Conservation (phyloP, 2,329 filamentous ascomycete genomes). For the Aspergillus sp. region DNA sequence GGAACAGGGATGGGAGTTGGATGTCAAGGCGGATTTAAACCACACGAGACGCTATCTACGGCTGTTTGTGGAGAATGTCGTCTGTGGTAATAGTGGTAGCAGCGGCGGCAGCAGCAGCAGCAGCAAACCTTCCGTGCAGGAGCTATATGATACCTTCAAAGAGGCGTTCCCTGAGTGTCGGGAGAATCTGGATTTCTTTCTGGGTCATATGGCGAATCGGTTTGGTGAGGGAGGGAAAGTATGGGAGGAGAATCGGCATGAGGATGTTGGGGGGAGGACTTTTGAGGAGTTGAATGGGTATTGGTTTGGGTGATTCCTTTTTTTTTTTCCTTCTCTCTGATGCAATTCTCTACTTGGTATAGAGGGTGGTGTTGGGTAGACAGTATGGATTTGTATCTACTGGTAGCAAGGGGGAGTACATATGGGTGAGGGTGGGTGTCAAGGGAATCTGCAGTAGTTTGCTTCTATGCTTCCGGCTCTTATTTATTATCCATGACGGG, state of each 20-base stretch:
- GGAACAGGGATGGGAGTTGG: constrained; percentile 31
- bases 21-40: constrained; percentile 29
- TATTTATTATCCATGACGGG: too few relatives aligned
- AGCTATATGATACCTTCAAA: constrained; percentile 34
- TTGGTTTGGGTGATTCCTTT: constrained; percentile 12
- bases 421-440: background rate
- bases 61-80: constrained; percentile 31
- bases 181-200: constrained; percentile 39
- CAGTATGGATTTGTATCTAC: too few relatives aligned
- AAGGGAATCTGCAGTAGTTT: too few relatives aligned
- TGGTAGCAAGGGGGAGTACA: too few relatives aligned
- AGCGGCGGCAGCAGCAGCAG: constrained; percentile 18
- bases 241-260: constrained; percentile 38
- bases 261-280: constrained; percentile 21
- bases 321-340: too few relatives aligned
- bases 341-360: too few relatives aligned
- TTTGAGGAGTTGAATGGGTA: constrained; percentile 20
- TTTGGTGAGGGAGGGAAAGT: constrained; percentile 34
- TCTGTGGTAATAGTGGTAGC: background rate
- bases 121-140: constrained; percentile 20
- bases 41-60: constrained; percentile 34
- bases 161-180: constrained; percentile 31
- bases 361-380: too few relatives aligned
- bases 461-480: too few relatives aligned
- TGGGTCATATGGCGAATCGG: constrained; percentile 36